Base-by-base conservation (phyloP, 140 eudicot genomes). In the Erigeron philadelphicus region DNA sequence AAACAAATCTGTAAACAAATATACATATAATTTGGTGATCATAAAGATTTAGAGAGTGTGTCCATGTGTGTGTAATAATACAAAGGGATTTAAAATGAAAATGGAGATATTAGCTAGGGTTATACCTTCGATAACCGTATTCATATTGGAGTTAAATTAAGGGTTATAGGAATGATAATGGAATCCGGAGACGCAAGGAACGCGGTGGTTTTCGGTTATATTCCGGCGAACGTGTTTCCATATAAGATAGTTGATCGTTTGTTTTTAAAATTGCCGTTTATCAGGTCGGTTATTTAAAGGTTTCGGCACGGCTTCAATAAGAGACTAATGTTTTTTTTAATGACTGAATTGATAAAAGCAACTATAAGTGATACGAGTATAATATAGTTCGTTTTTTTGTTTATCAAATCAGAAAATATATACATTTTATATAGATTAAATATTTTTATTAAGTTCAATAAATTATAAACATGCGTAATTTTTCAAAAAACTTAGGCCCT, bases 61-160 rank as follows among this genome's bases (percentile, higher is more conserved):
- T 12, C 11, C 18, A 38, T 21, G 40, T 40, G 63, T 58, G 7
- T n/a, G n/a, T n/a, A n/a, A n/a, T 45, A 31, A 21, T 66, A 23
- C 10, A 7, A 6, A 47, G 23, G 44, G 38, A 31, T 31, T 31
- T 31, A 31, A 31, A 31, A 31, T 13, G 56, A 61, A 76, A 42
- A 31, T 46, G 66, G 61, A 31, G 67, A 70, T 46, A 77, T 77
- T 66, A 56, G 81, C 71, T 66, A 64, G 81, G 77, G 69, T 69
- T 60, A 31, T 31, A 72, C 72, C 83, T 79, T 79, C 80, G 44
- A 64, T n/a, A 66, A 74, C 74, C 77, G 80, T 75, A 60, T 79
- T 71, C 83, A 79, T 79, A 35, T 60, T 63, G 40, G 48, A 44
- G 52, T 72, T 59, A 67, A 8, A 67, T 64, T 62, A 68, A 73